Percentiles rank a stretch among this genome's conserved stretches.
These are phyloP conservation scores for Cladosporium sp. DNA, from an alignment of 2,329 filamentous ascomycete genomes.

Conservation along the genomic window DNA sequence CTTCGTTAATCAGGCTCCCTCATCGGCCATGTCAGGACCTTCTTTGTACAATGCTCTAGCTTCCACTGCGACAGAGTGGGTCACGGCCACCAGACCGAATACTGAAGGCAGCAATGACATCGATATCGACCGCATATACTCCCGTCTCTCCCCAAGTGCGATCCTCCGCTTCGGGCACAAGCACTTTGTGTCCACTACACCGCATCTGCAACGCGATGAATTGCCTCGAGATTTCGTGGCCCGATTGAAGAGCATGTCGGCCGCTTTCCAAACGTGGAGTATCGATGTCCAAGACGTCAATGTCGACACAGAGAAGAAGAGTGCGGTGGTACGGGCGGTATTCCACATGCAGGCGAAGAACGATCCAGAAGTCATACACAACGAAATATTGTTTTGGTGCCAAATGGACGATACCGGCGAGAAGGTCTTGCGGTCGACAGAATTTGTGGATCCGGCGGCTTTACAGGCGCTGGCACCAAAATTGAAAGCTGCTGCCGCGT, in stretches of 20 bases:
- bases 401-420: conserved; percentile 22
- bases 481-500: not conserved
- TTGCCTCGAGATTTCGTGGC: conserved; percentile 20
- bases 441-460: conserved; percentile 31
- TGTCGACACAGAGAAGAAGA: conserved; percentile 24
- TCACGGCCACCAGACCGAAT: conserved; percentile 14
- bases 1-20: not conserved
- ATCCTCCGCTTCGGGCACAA: conserved; percentile 28
- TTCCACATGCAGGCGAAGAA: conserved; percentile 25
- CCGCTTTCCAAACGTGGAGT: conserved; percentile 22
- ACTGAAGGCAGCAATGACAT: conserved; percentile 16
- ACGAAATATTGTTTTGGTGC: conserved; percentile 31
- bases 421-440: conserved; percentile 23
- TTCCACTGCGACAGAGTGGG: conserved; percentile 15
- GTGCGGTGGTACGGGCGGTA: conserved; percentile 20
- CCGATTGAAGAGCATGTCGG: conserved; percentile 22
- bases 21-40: conserved; percentile 1
- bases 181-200: conserved; percentile 22
- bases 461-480: conserved; percentile 12
- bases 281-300: conserved; percentile 19
- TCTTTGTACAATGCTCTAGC: conserved; percentile 15
- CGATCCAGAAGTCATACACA: conserved; percentile 19
- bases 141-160: conserved; percentile 18
- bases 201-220: conserved; percentile 18
- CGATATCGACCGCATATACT: conserved; percentile 18